Conservation (phyloP, 148 eudicot genomes). For the Cornus suecica region DNA sequence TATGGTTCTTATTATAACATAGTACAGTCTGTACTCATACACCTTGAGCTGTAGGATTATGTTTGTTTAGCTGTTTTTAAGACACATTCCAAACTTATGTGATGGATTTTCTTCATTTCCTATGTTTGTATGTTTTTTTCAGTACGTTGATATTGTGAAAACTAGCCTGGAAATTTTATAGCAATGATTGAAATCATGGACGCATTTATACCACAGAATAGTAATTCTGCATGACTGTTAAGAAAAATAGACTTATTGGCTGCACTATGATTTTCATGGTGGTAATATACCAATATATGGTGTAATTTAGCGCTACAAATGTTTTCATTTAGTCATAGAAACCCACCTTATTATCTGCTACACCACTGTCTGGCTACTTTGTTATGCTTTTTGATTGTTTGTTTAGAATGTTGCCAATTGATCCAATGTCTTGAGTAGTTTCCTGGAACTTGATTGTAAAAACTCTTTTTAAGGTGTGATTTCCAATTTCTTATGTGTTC, state of each 20-base stretch:
- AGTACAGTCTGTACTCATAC: background rate
- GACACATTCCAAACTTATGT: background rate
- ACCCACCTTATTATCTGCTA: background rate
- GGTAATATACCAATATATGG: background rate
- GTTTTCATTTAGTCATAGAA: background rate
- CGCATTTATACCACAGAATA: background rate
- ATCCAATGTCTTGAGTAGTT: background rate
- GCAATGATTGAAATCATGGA: background rate
- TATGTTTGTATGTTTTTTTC: slow-evolving; percentile 2
- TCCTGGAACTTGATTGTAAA: background rate
- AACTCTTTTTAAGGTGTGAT: background rate
- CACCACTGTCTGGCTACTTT: background rate
- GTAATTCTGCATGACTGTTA: background rate
- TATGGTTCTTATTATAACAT: background rate
- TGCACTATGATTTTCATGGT: background rate
- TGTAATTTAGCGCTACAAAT: background rate
- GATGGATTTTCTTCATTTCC: background rate
- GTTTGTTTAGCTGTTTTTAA: background rate
- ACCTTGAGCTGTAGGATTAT: slow-evolving; percentile 1
- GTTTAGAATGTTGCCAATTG: background rate
- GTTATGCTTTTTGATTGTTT: background rate
- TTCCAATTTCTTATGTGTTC: background rate
- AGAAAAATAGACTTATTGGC: background rate
- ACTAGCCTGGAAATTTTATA: background rate
- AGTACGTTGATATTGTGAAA: background rate